Evolutionary conservation across 2,329 filamentous ascomycete genomes (phyloP).

Genomic region (Fusarium subglutinans): DNA sequence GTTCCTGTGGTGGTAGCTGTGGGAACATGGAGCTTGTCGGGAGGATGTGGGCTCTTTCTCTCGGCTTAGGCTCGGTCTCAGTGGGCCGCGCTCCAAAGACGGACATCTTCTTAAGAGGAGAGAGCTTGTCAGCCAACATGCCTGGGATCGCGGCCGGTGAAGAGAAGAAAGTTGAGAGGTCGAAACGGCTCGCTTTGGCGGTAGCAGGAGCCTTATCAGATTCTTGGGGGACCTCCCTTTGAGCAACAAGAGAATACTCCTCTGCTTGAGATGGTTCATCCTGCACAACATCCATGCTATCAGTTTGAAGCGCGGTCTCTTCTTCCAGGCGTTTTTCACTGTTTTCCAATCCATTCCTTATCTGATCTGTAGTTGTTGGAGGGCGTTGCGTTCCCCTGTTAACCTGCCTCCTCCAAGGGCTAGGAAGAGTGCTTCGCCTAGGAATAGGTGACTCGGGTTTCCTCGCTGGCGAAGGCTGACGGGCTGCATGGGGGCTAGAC

Average conservation of each 20-base stretch:
- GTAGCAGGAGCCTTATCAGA: conserved; percentile 31
- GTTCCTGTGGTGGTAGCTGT: conserved; percentile 45
- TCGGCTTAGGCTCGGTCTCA: conserved; percentile 31
- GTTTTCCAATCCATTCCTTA: not conserved
- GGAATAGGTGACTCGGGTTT: conserved; percentile 31
- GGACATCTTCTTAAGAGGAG: conserved; percentile 39
- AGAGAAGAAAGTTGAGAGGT: conserved; percentile 66
- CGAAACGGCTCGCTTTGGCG: conserved; percentile 50
- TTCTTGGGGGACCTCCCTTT: conserved; percentile 31
- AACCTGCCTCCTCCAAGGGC: conserved; percentile 50
- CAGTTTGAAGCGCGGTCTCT: conserved; percentile 9
- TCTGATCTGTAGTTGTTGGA: not conserved
- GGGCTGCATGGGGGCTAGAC: conserved; percentile 49
- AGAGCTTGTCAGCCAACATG: conserved; percentile 46
- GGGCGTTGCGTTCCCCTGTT: conserved; percentile 35
- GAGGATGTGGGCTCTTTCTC: conserved; percentile 34
- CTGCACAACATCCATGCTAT: conserved; percentile 17
- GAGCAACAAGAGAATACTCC: conserved; percentile 58
- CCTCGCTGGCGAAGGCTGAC: conserved; percentile 44
- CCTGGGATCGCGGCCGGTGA: conserved; percentile 58
- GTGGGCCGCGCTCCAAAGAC: conserved; percentile 21
- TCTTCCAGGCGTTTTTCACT: not conserved
- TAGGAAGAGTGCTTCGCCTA: conserved; percentile 46
- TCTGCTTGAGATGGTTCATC: conserved; percentile 44
- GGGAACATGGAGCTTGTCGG: conserved; percentile 55